Percentiles rank a stretch among this genome's conserved stretches.
Evolutionary conservation across 2,329 filamentous ascomycete genomes (phyloP).

Genomic region (Epichloe festucae): DNA sequence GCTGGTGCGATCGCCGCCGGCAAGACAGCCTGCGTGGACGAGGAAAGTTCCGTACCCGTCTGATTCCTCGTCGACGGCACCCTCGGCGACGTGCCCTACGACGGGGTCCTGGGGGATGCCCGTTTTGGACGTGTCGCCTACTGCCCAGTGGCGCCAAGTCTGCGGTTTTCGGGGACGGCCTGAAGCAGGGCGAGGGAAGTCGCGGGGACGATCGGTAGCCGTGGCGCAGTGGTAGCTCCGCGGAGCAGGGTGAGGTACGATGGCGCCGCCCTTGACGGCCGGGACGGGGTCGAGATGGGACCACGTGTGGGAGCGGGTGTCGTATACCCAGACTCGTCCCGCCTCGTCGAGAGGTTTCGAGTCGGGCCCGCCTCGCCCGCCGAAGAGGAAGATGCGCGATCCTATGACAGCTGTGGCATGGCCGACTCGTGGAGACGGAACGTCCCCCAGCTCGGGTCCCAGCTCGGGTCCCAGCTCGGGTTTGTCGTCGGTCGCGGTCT

Average conservation of each 20-base stretch:
- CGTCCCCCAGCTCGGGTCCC: constrained; percentile 22
- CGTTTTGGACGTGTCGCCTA: constrained; percentile 39
- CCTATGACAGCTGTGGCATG: constrained; percentile 57
- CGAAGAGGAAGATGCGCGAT: constrained; percentile 66
- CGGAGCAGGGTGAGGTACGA: constrained; percentile 39
- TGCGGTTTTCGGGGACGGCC: constrained; percentile 18
- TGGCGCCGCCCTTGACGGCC: constrained; percentile 27
- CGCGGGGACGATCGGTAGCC: constrained; percentile 42
- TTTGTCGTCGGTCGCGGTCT: constrained; percentile 14
- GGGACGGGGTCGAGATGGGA: constrained; percentile 44
- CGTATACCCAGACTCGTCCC: constrained; percentile 65
- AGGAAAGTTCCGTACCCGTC: constrained; percentile 57
- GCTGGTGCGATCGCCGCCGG: constrained; percentile 42
- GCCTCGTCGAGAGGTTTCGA: constrained; percentile 61
- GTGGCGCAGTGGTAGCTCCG: constrained; percentile 60
- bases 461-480: constrained; percentile 10
- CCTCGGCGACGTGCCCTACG: constrained; percentile 42
- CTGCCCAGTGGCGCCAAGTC: constrained; percentile 42
- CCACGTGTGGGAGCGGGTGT: constrained; percentile 54
- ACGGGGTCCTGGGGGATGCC: constrained; percentile 48
- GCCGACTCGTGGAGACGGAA: constrained; percentile 59
- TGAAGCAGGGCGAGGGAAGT: constrained; percentile 25
- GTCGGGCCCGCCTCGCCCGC: constrained; percentile 57
- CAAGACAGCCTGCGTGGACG: constrained; percentile 63
- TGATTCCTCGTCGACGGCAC: constrained; percentile 45